These are phyloP conservation scores for Eleusine coracana DNA, from an alignment of 176 grass and related monocot genomes.

Conservation along the genomic window DNA sequence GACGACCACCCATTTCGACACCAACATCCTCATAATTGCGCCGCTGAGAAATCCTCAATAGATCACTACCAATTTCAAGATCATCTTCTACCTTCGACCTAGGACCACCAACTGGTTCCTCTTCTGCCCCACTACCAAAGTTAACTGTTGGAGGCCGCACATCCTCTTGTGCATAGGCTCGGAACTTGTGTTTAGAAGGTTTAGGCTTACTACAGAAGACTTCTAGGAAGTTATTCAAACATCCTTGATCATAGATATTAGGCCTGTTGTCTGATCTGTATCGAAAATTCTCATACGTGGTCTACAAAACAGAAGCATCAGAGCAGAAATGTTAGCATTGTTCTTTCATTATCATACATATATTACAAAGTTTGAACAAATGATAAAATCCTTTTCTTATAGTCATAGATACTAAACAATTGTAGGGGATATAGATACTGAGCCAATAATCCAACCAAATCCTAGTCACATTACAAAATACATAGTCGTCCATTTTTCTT, in stretches of 20 bases:
- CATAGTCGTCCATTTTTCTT: neutral
- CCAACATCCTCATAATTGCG: conserved; percentile 68
- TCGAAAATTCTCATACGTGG: conserved; percentile 92
- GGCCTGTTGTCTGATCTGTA: conserved; percentile 76
- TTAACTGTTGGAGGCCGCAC: conserved; percentile 49
- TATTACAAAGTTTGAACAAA: conserved; percentile 22
- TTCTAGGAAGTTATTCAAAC: conserved; percentile 73
- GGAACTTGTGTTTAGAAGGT: conserved; percentile 84
- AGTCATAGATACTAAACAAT: neutral
- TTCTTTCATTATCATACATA: conserved; percentile 5
- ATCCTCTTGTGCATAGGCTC: conserved; percentile 67
- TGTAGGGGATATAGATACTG: neutral
- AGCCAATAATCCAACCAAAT: conserved; percentile 10
- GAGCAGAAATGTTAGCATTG: neutral
- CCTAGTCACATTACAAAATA: neutral
- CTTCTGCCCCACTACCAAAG: conserved; percentile 45
- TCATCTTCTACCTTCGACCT: conserved; percentile 95
- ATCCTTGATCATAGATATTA: conserved; percentile 74
- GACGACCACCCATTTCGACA: conserved; percentile 48
- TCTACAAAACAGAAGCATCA: conserved; percentile 58
- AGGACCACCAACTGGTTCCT: conserved; percentile 60
- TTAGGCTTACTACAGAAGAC: conserved; percentile 62
- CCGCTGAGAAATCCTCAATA: conserved; percentile 86
- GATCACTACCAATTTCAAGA: conserved; percentile 81
- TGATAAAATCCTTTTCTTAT: neutral